Conservation (phyloP, 352 stramenopile species). For the Phytophthora pistaciae region DNA sequence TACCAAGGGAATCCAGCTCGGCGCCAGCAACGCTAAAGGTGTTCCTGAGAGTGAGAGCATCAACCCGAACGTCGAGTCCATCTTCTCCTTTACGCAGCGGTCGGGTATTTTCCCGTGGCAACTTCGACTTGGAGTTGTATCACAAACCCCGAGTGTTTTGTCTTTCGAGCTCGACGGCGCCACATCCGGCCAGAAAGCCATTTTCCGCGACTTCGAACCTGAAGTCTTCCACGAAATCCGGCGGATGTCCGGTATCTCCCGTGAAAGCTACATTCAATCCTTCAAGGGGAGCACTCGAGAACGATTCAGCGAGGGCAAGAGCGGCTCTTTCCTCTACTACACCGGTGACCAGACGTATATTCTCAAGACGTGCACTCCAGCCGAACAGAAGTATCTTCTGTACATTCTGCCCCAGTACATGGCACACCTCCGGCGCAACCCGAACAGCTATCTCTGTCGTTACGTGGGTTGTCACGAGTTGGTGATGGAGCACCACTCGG, state of each 20-base stretch:
- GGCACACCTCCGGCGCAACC: slow-evolving; percentile 77
- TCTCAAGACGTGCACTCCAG: slow-evolving; percentile 89
- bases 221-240: slow-evolving; percentile 86
- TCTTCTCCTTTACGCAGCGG: slow-evolving; percentile 75
- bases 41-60: slow-evolving; percentile 42
- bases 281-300: slow-evolving; percentile 85
- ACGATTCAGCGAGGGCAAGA: slow-evolving; percentile 92
- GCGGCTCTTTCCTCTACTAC: slow-evolving; percentile 91
- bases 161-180: slow-evolving; percentile 78
- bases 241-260: slow-evolving; percentile 79
- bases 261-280: slow-evolving; percentile 79
- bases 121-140: slow-evolving; percentile 51
- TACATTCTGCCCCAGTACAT: slow-evolving; percentile 92
- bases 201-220: slow-evolving; percentile 89
- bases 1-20: slow-evolving; percentile 81
- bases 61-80: slow-evolving; percentile 51
- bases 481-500: slow-evolving; percentile 86
- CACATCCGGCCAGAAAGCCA: slow-evolving; percentile 68
- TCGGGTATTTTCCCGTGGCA: slow-evolving; percentile 79
- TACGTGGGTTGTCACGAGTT: slow-evolving; percentile 92
- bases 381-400: slow-evolving; percentile 85
- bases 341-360: slow-evolving; percentile 91
- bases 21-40: slow-evolving; percentile 43
- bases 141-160: slow-evolving; percentile 59
- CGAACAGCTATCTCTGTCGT: slow-evolving; percentile 89